phyloP scores from a whole-genome alignment of 768 basidiomycete genomes.

The Russula sp. region DNA sequence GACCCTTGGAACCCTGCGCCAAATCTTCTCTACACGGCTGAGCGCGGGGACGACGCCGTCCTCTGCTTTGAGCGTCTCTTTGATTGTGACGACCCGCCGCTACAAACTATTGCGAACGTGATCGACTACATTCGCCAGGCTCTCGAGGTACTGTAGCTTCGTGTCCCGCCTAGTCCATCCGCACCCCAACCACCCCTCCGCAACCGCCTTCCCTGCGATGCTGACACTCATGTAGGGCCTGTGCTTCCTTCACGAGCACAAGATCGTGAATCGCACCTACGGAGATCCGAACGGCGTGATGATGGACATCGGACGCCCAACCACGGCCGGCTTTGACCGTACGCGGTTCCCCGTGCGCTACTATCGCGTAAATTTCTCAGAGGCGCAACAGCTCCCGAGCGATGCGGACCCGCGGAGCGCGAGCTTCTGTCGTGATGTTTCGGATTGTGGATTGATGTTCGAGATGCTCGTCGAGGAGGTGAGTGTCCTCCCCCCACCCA shows the following conservation, averaged over 20 bases:
- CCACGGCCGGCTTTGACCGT: slow-evolving; percentile 9
- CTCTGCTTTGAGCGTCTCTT: slow-evolving; percentile 40
- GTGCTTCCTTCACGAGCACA: slow-evolving; percentile 19
- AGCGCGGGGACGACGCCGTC: slow-evolving; percentile 36
- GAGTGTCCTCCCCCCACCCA: background rate
- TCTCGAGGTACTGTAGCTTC: slow-evolving; percentile 34
- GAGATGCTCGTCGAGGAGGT: slow-evolving; percentile 2
- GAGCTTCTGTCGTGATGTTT: slow-evolving; percentile 9
- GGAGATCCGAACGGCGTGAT: slow-evolving; percentile 13
- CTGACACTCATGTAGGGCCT: background rate
- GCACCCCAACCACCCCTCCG: background rate
- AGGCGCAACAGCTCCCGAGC: slow-evolving; percentile 3
- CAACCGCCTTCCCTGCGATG: background rate
- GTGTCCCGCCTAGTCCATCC: background rate
- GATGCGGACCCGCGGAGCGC: slow-evolving; percentile 9
- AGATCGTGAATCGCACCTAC: slow-evolving; percentile 7
- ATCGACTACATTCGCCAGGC: slow-evolving; percentile 46
- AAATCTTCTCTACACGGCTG: slow-evolving; percentile 38
- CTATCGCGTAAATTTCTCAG: slow-evolving; percentile 17
- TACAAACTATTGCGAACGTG: slow-evolving; percentile 40
- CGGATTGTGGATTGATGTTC: slow-evolving; percentile 15
- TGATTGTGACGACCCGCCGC: slow-evolving; percentile 39
- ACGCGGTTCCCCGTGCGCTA: slow-evolving; percentile 12
- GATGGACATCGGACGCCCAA: slow-evolving; percentile 18
- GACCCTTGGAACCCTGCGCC: slow-evolving; percentile 53